Evolutionary conservation across 805 yeast genomes (phyloP), one percentile per base, ranked within the genome.

Genomic region (Metschnikowia reukaufii): DNA sequence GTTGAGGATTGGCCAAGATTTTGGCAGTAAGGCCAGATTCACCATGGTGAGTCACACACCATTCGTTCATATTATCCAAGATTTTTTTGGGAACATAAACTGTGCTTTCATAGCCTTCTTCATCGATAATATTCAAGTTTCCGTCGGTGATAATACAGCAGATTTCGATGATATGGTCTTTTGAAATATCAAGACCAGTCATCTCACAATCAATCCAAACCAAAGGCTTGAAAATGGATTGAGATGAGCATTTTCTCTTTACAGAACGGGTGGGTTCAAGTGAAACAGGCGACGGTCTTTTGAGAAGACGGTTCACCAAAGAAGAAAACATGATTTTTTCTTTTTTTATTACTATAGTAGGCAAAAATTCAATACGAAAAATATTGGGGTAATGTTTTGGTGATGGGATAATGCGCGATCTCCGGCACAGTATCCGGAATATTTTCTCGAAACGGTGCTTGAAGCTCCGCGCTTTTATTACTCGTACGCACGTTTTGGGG

Each of bases 171-270:
- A 94, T 91, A 48, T 78, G 81, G 63, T 94, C 98, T 31, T 59
- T 55, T n/a, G 76, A 73, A n/a, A 83, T 82, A 57, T 92, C 86
- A 33, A 94, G 70, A 0, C 99, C 99, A 0, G 99, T 94, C 99
- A 94, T 94, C 64, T 94, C 99, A 67, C 98, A 94, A 68, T 94
- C 99, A 15, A 94, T 77, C 99, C 99, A 94, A 4, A 94, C 95
- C 16, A 92, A 73, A 1, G 76, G 76, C 45, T 64, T 62, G 49
- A 35, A 45, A 23, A 51, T 56, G 37, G 55, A 21, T 7, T 39
- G 39, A 21, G 48, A 27, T 31, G 48, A 45, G 37, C 38, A 41
- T 31, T 46, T 49, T 13, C 54, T 41, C 32, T 47, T 49, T 15
- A 40, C 32, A 39, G 52, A 46, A 19, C 33, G 33, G 21, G 44